phyloP scores from a whole-genome alignment of 257 asterid species.

The Rhazya stricta region DNA sequence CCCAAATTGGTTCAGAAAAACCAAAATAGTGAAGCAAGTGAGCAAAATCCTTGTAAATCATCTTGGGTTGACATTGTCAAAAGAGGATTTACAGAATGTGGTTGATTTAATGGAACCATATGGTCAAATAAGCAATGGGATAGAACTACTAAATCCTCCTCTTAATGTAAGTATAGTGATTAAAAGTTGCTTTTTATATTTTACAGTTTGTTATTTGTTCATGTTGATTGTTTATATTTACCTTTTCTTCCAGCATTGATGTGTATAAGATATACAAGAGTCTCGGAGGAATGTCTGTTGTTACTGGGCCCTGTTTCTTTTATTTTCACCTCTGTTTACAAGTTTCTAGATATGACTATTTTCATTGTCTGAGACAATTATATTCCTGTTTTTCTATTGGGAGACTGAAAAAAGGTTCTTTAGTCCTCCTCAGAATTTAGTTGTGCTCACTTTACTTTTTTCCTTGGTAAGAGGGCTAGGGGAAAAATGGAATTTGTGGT shows the following conservation, averaged over 20 bases:
- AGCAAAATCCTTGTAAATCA: constrained; percentile 78
- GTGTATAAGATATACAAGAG: neutral
- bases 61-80: constrained; percentile 77
- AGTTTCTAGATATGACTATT: neutral
- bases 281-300: neutral
- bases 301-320: neutral
- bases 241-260: neutral
- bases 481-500: neutral
- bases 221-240: neutral
- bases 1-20: constrained; percentile 81
- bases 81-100: constrained; percentile 82
- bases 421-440: neutral
- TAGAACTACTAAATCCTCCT: constrained; percentile 79
- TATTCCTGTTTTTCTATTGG: neutral
- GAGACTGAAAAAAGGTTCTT: neutral
- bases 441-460: neutral
- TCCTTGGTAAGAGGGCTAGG: neutral
- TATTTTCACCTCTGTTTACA: neutral
- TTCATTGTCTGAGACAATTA: neutral
- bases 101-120: constrained; percentile 97
- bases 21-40: constrained; percentile 43
- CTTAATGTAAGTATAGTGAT: constrained; percentile 52
- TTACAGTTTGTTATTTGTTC: neutral
- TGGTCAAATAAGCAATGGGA: constrained; percentile 80
- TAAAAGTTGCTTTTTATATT: neutral